Base-by-base conservation (phyloP, 192 early-diverging fungal species). In the Backusella circina region DNA sequence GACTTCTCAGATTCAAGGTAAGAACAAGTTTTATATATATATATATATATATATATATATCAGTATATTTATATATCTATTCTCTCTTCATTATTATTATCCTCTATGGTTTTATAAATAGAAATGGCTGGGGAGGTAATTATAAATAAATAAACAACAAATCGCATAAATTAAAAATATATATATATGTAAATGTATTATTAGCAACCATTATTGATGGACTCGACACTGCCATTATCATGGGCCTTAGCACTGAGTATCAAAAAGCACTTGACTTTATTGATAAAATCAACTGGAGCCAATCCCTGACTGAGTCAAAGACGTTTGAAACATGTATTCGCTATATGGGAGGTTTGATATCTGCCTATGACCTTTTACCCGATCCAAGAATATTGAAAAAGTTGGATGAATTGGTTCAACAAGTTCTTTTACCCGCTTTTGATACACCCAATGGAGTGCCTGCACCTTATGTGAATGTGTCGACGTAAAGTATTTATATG, bases 291-390 rank as follows among this genome's bases (percentile, higher is more conserved):
- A 75, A 89, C 67, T 92, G 93, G 79, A 76, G 32, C 5, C 75
- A 67, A 32, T 73, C 82, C 5, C 41, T 75, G 0, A 41, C 72
- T 15, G 83, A 73, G 15, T 85, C 90, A 36, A 90, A 86, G 39
- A 86, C 92, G 67, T 97, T 97, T 77, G 95, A 97, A 79, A 93
- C 92, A 36, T 82, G 90, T 75, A 97, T 97, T 51, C 88, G 95
- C 3, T 81, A 81, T 39, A 78, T 94, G 23, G 95, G 92, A 35
- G 95, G 95, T 26, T 78, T 97, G 69, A 81, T 97, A 57, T 87
- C 89, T 33, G 93, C 95, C 1, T 94, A 96, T 73, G 94, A 97
- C 69, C 80, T 97, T 71, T 88, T 90, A 13, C 82, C 84, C 23
- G 93, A 97, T 65, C 67, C 67, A 28, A 75, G 88, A 33, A 81